Percentiles rank a stretch among this genome's conserved stretches.
Conservation (phyloP, 148 eudicot species). For the Nepenthes gracilis region DNA sequence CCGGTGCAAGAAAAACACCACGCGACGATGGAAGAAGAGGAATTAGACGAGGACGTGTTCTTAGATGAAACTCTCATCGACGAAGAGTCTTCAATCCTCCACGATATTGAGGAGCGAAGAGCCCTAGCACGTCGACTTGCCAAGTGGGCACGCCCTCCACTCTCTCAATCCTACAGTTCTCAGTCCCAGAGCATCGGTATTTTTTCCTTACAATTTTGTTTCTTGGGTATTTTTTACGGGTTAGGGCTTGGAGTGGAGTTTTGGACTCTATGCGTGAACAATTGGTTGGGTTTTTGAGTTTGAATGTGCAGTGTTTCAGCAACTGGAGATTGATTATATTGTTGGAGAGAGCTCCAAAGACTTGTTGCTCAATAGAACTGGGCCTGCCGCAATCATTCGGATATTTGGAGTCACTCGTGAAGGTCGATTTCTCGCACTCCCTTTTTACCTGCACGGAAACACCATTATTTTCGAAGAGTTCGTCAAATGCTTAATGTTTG, state of each 20-base stretch:
- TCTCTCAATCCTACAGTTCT: conserved; percentile 26
- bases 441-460: background rate
- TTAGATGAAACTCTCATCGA: conserved; percentile 59
- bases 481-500: background rate
- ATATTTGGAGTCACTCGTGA: conserved; percentile 82
- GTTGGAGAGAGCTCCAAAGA: conserved; percentile 67
- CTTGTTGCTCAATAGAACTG: conserved; percentile 53
- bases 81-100: conserved; percentile 43
- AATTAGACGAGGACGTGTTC: conserved; percentile 77
- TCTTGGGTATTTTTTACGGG: conserved; percentile 5
- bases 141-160: conserved; percentile 73
- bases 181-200: conserved; percentile 44
- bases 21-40: conserved; percentile 63
- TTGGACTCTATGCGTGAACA: background rate
- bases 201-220: no score
- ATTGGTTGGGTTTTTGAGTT: background rate
- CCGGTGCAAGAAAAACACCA: conserved; percentile 37
- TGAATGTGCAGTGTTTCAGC: conserved; percentile 60
- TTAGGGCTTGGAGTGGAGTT: conserved; percentile 15
- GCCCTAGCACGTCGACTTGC: conserved; percentile 43
- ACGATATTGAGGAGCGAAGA: conserved; percentile 46
- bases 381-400: conserved; percentile 80
- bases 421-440: conserved; percentile 27
- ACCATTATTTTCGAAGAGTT: background rate
- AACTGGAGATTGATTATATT: conserved; percentile 89